A percentile compares a stretch with the other conserved stretches of the same genome.
Conservation (phyloP, 2,329 filamentous ascomycete genomes). For the Bertia moriformis region DNA sequence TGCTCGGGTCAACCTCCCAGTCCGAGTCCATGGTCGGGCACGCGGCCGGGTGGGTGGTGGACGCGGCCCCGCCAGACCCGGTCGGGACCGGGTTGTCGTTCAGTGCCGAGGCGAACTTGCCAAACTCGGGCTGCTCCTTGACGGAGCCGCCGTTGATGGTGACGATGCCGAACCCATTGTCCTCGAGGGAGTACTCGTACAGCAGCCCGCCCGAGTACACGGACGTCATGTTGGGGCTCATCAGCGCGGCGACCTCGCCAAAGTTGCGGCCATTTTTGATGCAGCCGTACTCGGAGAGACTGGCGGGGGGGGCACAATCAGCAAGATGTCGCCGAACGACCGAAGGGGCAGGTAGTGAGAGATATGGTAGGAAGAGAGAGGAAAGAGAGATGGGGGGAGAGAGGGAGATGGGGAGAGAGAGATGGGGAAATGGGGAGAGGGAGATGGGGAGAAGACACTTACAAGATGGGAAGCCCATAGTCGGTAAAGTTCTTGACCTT, state of each 20-base stretch:
- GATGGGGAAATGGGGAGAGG: not conserved
- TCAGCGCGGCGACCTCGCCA: constrained; percentile 42
- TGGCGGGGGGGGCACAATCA: not conserved
- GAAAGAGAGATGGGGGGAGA: too few species aligned
- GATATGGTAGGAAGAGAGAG: too few species aligned
- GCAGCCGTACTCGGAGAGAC: constrained; percentile 55
- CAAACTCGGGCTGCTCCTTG: not conserved
- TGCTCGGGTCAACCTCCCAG: not conserved
- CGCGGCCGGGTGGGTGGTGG: constrained; percentile 7
- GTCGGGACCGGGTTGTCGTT: not conserved
- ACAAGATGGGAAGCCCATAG: constrained; percentile 48
- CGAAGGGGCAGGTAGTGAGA: too few species aligned
- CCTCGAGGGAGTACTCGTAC: constrained; percentile 51
- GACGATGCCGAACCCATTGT: constrained; percentile 39
- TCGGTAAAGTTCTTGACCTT: constrained; percentile 51
- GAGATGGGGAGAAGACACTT: too few species aligned
- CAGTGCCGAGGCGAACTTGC: constrained; percentile 1
- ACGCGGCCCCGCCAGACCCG: constrained; percentile 1
- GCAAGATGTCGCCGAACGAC: not conserved
- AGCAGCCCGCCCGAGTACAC: constrained; percentile 59
- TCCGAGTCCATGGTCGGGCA: constrained; percentile 3
- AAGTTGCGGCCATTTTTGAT: constrained; percentile 39
- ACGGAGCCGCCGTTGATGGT: not conserved
- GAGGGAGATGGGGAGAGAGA: constrained; percentile 31
- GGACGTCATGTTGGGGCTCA: constrained; percentile 43